Conservation (phyloP, 2,329 filamentous ascomycete genomes). For the Ceratocystis variospora region DNA sequence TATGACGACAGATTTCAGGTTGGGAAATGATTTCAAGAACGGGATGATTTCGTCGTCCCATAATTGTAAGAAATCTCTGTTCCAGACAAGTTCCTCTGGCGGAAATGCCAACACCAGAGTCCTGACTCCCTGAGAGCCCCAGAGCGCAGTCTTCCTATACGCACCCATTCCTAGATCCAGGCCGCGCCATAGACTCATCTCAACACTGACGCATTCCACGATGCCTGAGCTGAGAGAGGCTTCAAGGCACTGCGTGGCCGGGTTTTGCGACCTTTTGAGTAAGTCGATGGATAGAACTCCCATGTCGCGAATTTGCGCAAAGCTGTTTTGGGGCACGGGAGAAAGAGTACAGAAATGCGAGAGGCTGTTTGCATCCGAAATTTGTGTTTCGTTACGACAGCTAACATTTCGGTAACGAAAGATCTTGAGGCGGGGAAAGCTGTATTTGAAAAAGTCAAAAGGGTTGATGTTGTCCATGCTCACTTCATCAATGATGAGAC, state of each 20-base stretch:
- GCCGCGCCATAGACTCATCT: not conserved
- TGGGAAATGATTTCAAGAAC: conserved; percentile 21
- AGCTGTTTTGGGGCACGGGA: not conserved
- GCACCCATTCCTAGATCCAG: not conserved
- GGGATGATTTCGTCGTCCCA: conserved; percentile 15
- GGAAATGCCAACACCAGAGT: not conserved
- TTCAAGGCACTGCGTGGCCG: not conserved
- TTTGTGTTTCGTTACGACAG: no score
- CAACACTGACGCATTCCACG: not conserved
- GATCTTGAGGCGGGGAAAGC: not conserved
- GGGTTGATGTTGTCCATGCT: not conserved
- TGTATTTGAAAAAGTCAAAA: not conserved
- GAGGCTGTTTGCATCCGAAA: no score
- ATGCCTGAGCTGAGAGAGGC: not conserved
- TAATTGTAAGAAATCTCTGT: no score
- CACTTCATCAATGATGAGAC: not conserved
- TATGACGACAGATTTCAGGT: conserved; percentile 20
- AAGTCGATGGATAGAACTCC: not conserved
- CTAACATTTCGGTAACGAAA: not conserved
- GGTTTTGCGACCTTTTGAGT: not conserved
- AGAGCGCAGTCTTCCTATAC: not conserved
- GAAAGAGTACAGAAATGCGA: not conserved
- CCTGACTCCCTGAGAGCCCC: not conserved
- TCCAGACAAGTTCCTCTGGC: not conserved
- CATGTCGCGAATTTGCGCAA: not conserved